Base-by-base conservation (phyloP, 2,329 filamentous ascomycete species). In the Cercospora sp. region DNA sequence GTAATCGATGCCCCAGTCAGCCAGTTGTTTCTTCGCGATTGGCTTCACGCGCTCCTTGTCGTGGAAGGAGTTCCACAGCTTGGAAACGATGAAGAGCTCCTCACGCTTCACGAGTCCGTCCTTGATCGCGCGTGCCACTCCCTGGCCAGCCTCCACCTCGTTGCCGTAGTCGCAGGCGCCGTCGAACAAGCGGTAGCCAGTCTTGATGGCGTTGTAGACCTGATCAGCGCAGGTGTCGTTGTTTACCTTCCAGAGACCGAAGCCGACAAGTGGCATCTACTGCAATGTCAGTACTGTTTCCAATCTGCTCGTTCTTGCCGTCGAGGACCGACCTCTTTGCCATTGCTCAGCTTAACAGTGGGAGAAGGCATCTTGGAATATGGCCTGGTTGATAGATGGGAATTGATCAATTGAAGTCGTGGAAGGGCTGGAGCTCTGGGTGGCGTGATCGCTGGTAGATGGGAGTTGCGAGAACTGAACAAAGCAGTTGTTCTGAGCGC, bases 71-170 rank as follows among this genome's bases (percentile, higher is more conserved):
- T 94, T 93, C 69, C 69, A 63, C 93, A 96, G 90, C 85, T 96
- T 97, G 81, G 90, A 93, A 72, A 94, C 91, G 78, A 97, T 89
- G 87, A 96, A 96, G 78, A 96, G 90, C 26, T 97, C 92, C 81
- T 91, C 88, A 68, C 92, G 90, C 84, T 90, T 93, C 74, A 94
- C 91, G 67, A 94, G 80, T 53, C 91, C 91, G 9, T 95, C 92
- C 77, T 90, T 86, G 81, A 95, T 92, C 76, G 92, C 92, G 73
- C 90, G 90, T 68, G 89, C 87, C 58, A 94, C 86, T 75, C 92
- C 92, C 78, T 93, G 82, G 67, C 91, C 92, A 72, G 87, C 88
- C 80, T 93, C 91, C 74, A 87, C 87, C 81, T 94, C 92, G 79
- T 94, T 94, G 75, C 90, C 91, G 81, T 95, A 94, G 80, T 94